A percentile compares a stretch with the other conserved stretches of the same genome.
Evolutionary conservation across 1,139 yeast species (phyloP).

Genomic region (Cylindricascospora bacillispora): DNA sequence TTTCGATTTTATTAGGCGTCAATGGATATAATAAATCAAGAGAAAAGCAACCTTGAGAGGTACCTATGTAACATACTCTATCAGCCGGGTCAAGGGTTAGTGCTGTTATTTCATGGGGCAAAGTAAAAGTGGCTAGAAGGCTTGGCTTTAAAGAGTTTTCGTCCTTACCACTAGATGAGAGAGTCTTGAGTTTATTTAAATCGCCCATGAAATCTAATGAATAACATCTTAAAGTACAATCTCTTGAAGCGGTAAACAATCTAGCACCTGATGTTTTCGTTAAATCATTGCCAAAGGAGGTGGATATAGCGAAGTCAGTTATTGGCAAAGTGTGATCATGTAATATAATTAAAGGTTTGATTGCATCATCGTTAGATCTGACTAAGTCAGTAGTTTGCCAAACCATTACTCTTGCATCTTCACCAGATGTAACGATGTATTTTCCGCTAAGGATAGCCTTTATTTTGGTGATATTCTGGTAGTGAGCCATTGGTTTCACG

Average conservation of each 20-base stretch:
- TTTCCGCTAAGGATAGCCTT: slow-evolving; percentile 54
- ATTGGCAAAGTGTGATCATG: slow-evolving; percentile 71
- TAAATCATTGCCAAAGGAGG: slow-evolving; percentile 15
- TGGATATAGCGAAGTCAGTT: slow-evolving; percentile 38
- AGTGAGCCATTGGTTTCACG: slow-evolving; percentile 67
- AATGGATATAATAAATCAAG: slow-evolving; percentile 17
- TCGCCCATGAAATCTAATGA: slow-evolving; percentile 27
- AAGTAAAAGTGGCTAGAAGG: slow-evolving; percentile 58
- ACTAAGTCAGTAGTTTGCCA: slow-evolving; percentile 60
- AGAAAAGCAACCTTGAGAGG: slow-evolving; percentile 38
- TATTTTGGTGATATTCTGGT: slow-evolving; percentile 55
- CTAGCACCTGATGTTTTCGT: slow-evolving; percentile 44
- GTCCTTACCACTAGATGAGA: slow-evolving; percentile 2
- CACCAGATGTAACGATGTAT: slow-evolving; percentile 61
- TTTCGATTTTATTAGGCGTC: slow-evolving; percentile 6
- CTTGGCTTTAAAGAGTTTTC: slow-evolving; percentile 23
- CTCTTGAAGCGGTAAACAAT: slow-evolving; percentile 59
- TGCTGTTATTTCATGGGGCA: slow-evolving; percentile 44
- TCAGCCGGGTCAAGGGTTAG: slow-evolving; percentile 73
- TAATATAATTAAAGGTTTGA: slow-evolving; percentile 37
- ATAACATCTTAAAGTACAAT: slow-evolving; percentile 62
- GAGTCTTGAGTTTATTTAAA: slow-evolving; percentile 5
- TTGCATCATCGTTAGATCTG: slow-evolving; percentile 17
- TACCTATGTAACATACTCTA: slow-evolving; percentile 61
- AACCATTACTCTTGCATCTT: slow-evolving; percentile 65